Evolutionary conservation across 2,329 filamentous ascomycete genomes (phyloP).

Genomic region (Sporothrix globosa): DNA sequence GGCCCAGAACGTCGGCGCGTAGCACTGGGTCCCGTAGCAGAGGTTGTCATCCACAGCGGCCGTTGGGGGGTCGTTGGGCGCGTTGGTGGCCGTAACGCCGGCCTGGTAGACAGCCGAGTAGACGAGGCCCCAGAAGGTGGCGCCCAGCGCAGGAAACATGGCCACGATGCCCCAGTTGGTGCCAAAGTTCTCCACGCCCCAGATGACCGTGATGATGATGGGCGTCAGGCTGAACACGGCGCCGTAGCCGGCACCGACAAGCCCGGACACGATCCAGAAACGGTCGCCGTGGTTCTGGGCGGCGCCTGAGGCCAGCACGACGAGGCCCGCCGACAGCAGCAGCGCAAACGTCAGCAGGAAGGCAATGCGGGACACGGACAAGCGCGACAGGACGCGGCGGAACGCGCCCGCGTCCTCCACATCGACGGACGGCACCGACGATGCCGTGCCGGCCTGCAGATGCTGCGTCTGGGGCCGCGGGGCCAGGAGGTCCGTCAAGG

Average conservation of each 20-base stretch:
- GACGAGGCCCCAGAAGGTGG: conserved; percentile 87
- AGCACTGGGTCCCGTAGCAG: conserved; percentile 83
- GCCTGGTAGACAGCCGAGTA: conserved; percentile 81
- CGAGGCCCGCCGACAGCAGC: conserved; percentile 73
- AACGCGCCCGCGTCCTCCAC: neutral
- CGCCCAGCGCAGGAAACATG: conserved; percentile 84
- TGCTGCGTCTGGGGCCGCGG: conserved; percentile 65
- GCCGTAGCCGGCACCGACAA: conserved; percentile 90
- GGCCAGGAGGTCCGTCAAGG: conserved; percentile 84
- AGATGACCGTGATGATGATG: conserved; percentile 93
- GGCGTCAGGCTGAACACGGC: conserved; percentile 87
- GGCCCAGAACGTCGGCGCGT: conserved; percentile 81
- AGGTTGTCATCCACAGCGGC: conserved; percentile 56
- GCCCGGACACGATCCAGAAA: conserved; percentile 82
- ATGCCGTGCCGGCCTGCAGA: conserved; percentile 49
- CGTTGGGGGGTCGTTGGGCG: conserved; percentile 43
- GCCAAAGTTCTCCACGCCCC: conserved; percentile 98
- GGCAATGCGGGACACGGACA: conserved; percentile 73
- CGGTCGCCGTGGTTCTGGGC: conserved; percentile 74
- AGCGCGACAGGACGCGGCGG: conserved; percentile 38
- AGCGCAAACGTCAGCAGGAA: conserved; percentile 78
- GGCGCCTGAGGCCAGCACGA: conserved; percentile 74
- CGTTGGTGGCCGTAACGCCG: conserved; percentile 51
- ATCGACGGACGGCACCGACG: conserved; percentile 33
- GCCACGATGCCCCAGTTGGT: conserved; percentile 97